phyloP scores from a whole-genome alignment of 306 rosid species.

The Glycine soja region DNA sequence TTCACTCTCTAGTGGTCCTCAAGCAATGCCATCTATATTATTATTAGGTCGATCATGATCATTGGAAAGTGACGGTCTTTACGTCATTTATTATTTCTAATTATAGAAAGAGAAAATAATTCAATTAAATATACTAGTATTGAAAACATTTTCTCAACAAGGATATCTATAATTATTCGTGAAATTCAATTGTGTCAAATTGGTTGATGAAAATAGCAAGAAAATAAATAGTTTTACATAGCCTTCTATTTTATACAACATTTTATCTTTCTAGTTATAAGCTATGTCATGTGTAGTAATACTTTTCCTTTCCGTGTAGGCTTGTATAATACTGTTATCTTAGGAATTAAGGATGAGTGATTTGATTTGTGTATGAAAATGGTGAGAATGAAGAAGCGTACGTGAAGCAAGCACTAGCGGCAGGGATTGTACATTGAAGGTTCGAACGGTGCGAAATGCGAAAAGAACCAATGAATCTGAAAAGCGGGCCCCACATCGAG shows the following conservation, averaged over 20 bases:
- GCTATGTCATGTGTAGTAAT: not conserved
- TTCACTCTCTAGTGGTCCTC: not conserved
- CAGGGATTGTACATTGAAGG: not conserved
- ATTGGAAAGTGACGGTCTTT: not conserved
- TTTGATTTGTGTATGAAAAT: not conserved
- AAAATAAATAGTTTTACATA: not conserved
- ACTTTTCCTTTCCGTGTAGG: not conserved
- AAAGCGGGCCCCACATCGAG: constrained; percentile 3
- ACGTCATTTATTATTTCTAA: too few species aligned
- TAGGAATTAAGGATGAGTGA: not conserved
- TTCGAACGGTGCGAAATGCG: constrained; percentile 15
- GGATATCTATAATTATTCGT: too few species aligned
- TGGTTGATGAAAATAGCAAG: not conserved
- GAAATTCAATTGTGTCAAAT: not conserved
- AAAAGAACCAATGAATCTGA: not conserved
- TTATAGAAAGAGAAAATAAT: too few species aligned
- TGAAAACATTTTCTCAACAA: not conserved
- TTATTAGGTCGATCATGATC: not conserved
- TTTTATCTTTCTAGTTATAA: not conserved
- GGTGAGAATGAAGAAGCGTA: constrained; percentile 17
- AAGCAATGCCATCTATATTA: not conserved
- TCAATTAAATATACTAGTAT: not conserved
- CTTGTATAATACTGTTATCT: not conserved
- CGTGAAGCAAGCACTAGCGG: constrained; percentile 48
- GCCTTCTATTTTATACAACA: too few species aligned